Percentiles rank a stretch among this genome's conserved stretches.
Conservation (phyloP, 805 yeast genomes). For the Saccharomycopsis vini region DNA sequence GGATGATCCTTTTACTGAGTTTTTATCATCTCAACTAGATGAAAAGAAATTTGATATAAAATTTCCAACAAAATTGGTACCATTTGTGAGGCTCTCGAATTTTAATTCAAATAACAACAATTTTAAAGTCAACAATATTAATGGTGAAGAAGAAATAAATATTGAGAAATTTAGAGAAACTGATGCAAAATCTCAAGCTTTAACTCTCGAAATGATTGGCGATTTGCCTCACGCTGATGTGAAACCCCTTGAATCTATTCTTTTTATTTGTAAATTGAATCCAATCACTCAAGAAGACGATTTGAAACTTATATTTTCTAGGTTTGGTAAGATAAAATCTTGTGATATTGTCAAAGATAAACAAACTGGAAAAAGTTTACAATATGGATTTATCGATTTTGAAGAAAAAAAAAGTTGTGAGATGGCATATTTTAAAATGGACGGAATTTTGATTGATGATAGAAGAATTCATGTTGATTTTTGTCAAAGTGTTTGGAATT, state of each 20-base stretch:
- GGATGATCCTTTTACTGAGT: conserved; percentile 44
- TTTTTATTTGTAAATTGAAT: conserved; percentile 57
- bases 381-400: conserved; percentile 60
- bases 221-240: conserved; percentile 51
- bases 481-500: conserved; percentile 41
- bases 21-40: conserved; percentile 14
- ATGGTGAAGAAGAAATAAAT: not conserved
- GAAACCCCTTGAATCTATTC: conserved; percentile 51
- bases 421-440: conserved; percentile 53
- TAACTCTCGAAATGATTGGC: conserved; percentile 55
- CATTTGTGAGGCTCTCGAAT: conserved; percentile 26
- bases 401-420: conserved; percentile 42
- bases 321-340: conserved; percentile 47
- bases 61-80: conserved; percentile 29
- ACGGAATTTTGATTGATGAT: conserved; percentile 56
- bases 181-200: conserved; percentile 43
- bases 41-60: conserved; percentile 27
- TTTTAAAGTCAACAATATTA: not conserved
- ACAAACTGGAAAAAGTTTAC: conserved; percentile 39
- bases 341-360: conserved; percentile 46
- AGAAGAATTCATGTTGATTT: conserved; percentile 57
- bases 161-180: conserved; percentile 20
- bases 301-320: conserved; percentile 43
- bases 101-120: conserved; percentile 12
- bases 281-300: conserved; percentile 54